A percentile compares a stretch with the other conserved stretches of the same genome.
Evolutionary conservation across 169 alveolate species (phyloP).

Genomic region (Perkinsus marinus): DNA sequence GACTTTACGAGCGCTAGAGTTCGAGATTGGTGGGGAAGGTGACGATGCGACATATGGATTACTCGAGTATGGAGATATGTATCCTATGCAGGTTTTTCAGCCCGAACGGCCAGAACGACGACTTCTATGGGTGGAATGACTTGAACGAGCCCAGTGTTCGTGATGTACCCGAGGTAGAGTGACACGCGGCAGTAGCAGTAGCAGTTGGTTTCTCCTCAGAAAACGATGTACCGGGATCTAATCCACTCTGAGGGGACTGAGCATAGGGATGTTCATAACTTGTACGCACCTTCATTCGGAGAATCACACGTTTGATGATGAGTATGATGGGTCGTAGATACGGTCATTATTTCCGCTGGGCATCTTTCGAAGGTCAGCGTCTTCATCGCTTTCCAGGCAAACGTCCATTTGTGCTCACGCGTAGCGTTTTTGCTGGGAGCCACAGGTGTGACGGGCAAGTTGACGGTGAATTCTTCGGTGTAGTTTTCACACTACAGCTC

Average conservation of each 20-base stretch:
- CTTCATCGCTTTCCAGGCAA: not conserved
- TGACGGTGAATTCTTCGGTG: no score
- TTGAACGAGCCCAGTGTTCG: not conserved
- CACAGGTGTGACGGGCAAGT: not conserved
- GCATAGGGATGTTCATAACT: not conserved
- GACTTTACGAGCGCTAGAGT: not conserved
- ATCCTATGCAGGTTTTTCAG: not conserved
- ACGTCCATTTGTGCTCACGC: not conserved
- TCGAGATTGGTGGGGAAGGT: not conserved
- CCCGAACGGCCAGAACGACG: not conserved
- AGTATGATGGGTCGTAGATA: not conserved
- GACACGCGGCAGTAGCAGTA: not conserved
- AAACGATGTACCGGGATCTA: not conserved
- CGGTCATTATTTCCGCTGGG: not conserved
- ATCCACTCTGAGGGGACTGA: not conserved
- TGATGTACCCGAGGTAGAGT: not conserved
- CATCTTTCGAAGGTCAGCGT: not conserved
- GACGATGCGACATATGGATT: not conserved
- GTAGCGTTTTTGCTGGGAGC: not conserved
- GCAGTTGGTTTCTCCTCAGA: not conserved
- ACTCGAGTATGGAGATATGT: not conserved
- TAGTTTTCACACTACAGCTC: no score
- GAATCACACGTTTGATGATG: not conserved
- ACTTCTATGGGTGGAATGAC: not conserved
- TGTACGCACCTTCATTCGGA: not conserved